Evolutionary conservation across 768 basidiomycete genomes (phyloP).

Genomic region (Hydnomerulius pinastri): DNA sequence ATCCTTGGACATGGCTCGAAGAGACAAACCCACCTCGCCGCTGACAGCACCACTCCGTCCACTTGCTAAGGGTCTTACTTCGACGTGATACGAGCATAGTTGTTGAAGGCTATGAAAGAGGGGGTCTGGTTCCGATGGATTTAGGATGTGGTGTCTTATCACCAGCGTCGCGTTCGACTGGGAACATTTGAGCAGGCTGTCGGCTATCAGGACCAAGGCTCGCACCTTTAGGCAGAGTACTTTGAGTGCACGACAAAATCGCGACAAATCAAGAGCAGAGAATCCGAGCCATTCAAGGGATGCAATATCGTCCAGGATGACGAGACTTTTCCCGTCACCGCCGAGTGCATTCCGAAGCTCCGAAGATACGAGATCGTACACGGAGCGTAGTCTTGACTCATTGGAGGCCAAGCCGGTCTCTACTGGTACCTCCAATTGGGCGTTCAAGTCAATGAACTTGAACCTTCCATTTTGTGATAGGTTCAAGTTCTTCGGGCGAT

Average conservation of each 20-base stretch:
- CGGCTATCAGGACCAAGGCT: not conserved
- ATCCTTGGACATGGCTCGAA: not conserved
- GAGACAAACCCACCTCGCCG: constrained; percentile 57
- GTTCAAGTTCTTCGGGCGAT: constrained; percentile 34
- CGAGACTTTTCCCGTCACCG: constrained; percentile 32
- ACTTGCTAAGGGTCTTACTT: constrained; percentile 69
- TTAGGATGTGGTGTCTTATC: constrained; percentile 63
- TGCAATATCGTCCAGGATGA: constrained; percentile 73
- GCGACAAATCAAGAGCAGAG: constrained; percentile 47
- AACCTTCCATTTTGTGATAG: constrained; percentile 42
- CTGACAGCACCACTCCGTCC: constrained; percentile 78
- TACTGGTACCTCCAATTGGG: constrained; percentile 32
- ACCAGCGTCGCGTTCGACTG: constrained; percentile 58
- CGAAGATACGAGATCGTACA: constrained; percentile 39
- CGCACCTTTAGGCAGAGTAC: constrained; percentile 57
- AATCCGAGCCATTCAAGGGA: constrained; percentile 74
- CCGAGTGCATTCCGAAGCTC: constrained; percentile 18
- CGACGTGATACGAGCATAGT: constrained; percentile 67
- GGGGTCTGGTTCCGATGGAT: constrained; percentile 57
- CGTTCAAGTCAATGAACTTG: constrained; percentile 54
- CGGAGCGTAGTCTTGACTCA: constrained; percentile 25
- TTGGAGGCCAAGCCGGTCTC: constrained; percentile 6
- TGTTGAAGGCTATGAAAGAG: constrained; percentile 61
- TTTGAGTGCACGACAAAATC: constrained; percentile 61
- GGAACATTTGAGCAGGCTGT: not conserved